Evolutionary conservation across 257 asterid species (phyloP), one percentile per base, ranked within the genome.

Genomic region (Nicotiana tabacum): DNA sequence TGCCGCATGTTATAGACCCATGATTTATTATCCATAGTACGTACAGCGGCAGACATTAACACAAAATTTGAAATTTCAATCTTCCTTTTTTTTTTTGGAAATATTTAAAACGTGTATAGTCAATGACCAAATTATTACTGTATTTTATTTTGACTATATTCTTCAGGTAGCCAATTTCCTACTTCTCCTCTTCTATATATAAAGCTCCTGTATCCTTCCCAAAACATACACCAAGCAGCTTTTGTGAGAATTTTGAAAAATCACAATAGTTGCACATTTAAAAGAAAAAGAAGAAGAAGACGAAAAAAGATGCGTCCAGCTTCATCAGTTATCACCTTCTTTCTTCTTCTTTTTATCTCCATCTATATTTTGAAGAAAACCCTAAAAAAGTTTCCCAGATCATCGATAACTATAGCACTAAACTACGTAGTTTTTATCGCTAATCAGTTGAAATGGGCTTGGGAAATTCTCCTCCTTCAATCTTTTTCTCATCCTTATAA

Each of bases 301-400:
- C 32, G 4, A 21, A 13, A 79, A 37, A 62, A 66, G 6, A 81
- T 81, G 83, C 43, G 83, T 46, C 56, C 83, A 81, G 16, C 77
- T 46, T 65, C 83, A 15, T 69, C 37, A 81, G 56, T 53, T 48
- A 56, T 81, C 17, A 64, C 66, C 21, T 48, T 81, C 24, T 81
- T 65, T 1, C 2, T 81, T 0, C 29, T 51, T 57, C n/a, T 46
- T 24, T 16, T 81, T 29, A 30, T 51, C n/a, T 81, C 64, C 27
- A 51, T 39, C 1, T 81, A 46, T 9, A 24, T 81, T 9, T 81
- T 68, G 65, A 81, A 81, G n/a, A 81, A 81, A 66, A 72, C 61
- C 79, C 39, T 24, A 24, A 24, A 24, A 24, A 24, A 0, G 27
- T 24, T 24, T 24, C 27, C 27, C 27, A 24, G 27, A 24, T 24